A percentile compares a stretch with the other conserved stretches of the same genome.
phyloP scores from a whole-genome alignment of 2,329 filamentous ascomycete species.

The Nemania serpens region DNA sequence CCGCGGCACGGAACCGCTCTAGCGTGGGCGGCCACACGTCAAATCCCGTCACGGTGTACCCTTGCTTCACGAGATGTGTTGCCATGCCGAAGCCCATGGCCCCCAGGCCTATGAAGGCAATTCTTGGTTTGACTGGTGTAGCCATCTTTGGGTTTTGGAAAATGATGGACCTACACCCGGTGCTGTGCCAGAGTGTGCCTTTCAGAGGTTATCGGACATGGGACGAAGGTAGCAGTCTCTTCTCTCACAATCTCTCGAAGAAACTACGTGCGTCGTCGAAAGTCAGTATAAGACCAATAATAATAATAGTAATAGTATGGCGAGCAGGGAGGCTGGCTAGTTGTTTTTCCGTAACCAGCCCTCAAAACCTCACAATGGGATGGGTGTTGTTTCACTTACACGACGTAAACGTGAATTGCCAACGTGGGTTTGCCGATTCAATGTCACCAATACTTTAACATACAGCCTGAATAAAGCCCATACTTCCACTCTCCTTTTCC shows the following conservation, averaged over 20 bases:
- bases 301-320: not conserved
- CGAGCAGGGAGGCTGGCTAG: no score
- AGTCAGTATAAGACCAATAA: not conserved
- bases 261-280: not conserved
- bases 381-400: conserved; percentile 2
- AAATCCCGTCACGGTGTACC: conserved; percentile 71
- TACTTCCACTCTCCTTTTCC: not conserved
- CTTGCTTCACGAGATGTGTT: conserved; percentile 69
- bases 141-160: conserved; percentile 29
- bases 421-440: conserved; percentile 1
- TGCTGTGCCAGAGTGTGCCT: not conserved
- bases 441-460: conserved; percentile 1
- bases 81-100: conserved; percentile 87
- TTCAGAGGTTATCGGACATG: not conserved
- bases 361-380: not conserved
- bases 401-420: not conserved
- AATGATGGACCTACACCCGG: not conserved
- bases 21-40: conserved; percentile 72
- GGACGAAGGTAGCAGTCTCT: not conserved
- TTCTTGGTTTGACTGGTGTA: conserved; percentile 41
- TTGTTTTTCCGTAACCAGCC: not conserved
- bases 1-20: conserved; percentile 65
- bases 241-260: not conserved
- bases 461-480: conserved; percentile 21
- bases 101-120: conserved; percentile 76